Evolutionary conservation across 495 filamentous ascomycete genomes (phyloP).

Genomic region (Xylaria nigripes): DNA sequence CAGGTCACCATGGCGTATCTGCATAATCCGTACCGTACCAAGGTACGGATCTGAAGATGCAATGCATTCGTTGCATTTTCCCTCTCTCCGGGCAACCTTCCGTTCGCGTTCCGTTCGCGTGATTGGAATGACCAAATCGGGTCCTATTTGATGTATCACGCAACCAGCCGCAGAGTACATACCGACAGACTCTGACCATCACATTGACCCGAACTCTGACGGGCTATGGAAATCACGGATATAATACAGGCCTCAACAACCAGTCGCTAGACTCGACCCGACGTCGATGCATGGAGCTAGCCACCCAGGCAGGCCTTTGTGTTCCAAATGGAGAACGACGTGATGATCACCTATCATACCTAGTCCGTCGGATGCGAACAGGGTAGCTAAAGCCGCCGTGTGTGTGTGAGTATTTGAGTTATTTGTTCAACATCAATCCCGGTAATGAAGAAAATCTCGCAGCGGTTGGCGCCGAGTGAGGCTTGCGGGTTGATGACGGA

Average conservation of each 20-base stretch:
- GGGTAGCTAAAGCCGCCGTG: not conserved
- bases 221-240: not conserved
- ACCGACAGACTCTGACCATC: conserved; percentile 2
- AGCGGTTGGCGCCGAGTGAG: conserved; percentile 3
- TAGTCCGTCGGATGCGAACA: not conserved
- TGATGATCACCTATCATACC: not conserved
- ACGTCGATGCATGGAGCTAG: not conserved
- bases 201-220: conserved; percentile 4
- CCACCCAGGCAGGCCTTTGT: not conserved
- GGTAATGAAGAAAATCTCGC: not conserved
- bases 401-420: not conserved
- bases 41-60: conserved; percentile 9
- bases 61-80: conserved; percentile 5
- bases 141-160: conserved; percentile 1
- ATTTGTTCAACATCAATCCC: not conserved
- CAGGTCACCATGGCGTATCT: conserved; percentile 3
- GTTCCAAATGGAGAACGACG: not conserved
- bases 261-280: not conserved
- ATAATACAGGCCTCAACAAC: not conserved
- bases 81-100: not conserved
- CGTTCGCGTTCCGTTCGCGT: conserved; percentile 9
- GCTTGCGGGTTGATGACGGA: conserved; percentile 5
- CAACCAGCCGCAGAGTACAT: not conserved
- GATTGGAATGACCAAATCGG: conserved; percentile 1
- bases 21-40: conserved; percentile 4